phyloP scores from a whole-genome alignment of 2,329 filamentous ascomycete genomes.

The Lasiodiplodia sp. region DNA sequence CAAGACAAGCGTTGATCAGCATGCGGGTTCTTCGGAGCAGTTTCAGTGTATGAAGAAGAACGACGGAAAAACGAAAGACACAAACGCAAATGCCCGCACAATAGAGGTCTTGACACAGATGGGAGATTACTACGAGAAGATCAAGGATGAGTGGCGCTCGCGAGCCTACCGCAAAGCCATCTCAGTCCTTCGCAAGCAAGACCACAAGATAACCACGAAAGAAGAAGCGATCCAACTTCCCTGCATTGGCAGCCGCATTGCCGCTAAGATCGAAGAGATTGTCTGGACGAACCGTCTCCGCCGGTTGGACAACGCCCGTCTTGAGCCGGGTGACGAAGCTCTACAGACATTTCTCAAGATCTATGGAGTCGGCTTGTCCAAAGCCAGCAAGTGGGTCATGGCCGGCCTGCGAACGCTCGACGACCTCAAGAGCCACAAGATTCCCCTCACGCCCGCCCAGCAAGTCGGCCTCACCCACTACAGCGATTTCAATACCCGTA shows the following conservation, averaged over 20 bases:
- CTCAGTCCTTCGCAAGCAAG: slow-evolving; percentile 72
- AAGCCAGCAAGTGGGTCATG: slow-evolving; percentile 78
- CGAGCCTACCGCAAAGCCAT: slow-evolving; percentile 80
- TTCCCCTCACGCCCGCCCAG: slow-evolving; percentile 73
- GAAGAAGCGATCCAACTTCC: slow-evolving; percentile 73
- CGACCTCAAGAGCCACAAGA: slow-evolving; percentile 67
- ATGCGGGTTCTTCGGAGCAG: slow-evolving; percentile 39
- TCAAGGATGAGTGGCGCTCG: slow-evolving; percentile 79
- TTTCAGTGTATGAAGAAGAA: slow-evolving; percentile 68
- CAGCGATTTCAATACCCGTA: slow-evolving; percentile 77
- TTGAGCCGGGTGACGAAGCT: slow-evolving; percentile 69
- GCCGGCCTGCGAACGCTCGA: slow-evolving; percentile 77
- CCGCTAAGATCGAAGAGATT: slow-evolving; percentile 90
- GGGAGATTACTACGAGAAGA: slow-evolving; percentile 76
- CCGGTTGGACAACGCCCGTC: slow-evolving; percentile 73
- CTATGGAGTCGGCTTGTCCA: slow-evolving; percentile 76
- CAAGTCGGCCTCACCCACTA: slow-evolving; percentile 80
- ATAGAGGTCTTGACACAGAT: slow-evolving; percentile 81
- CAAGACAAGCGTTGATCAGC: slow-evolving; percentile 32
- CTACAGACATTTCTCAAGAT: slow-evolving; percentile 77
- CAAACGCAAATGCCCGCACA: slow-evolving; percentile 76
- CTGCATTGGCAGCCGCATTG: slow-evolving; percentile 74
- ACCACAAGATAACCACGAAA: slow-evolving; percentile 68
- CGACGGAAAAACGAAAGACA: slow-evolving; percentile 50
- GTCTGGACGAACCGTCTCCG: slow-evolving; percentile 74